phyloP scores from a whole-genome alignment of 2,329 filamentous ascomycete species.

The Hypoxylon sp. region DNA sequence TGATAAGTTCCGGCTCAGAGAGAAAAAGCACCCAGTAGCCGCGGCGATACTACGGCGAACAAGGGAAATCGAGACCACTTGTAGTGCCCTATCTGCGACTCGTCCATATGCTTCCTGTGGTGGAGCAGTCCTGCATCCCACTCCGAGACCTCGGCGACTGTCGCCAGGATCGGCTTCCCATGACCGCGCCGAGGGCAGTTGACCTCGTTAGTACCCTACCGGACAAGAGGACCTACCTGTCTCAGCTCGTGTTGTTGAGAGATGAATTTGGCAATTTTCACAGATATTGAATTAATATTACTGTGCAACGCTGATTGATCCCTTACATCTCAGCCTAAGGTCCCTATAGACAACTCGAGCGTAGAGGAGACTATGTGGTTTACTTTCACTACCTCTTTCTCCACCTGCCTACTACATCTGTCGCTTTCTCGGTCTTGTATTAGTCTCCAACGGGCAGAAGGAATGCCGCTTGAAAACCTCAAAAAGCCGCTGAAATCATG shows the following conservation, averaged over 20 bases:
- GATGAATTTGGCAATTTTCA: conserved; percentile 24
- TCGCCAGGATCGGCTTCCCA: conserved; percentile 29
- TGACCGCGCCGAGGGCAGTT: conserved; percentile 15
- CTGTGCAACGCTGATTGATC: conserved; percentile 21
- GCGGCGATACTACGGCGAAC: conserved; percentile 25
- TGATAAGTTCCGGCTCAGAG: conserved; percentile 20
- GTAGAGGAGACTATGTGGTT: conserved; percentile 1
- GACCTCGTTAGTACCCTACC: conserved; percentile 39
- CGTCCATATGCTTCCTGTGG: conserved; percentile 9
- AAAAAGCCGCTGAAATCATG: conserved; percentile 9
- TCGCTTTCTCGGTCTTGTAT: conserved; percentile 8
- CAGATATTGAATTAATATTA: conserved; percentile 29
- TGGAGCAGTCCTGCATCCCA: conserved; percentile 14
- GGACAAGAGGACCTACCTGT: conserved; percentile 32
- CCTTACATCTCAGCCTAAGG: conserved; percentile 22
- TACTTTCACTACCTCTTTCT: conserved; percentile 13
- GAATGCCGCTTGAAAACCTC: conserved; percentile 9
- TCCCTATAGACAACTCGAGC: conserved; percentile 19
- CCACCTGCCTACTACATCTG: conserved; percentile 2
- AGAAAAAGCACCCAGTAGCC: conserved; percentile 23
- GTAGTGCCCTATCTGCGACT: conserved; percentile 14
- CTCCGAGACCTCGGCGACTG: conserved; percentile 13
- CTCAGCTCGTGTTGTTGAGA: conserved; percentile 14
- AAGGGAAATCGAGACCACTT: conserved; percentile 12
- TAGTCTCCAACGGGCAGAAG: conserved; percentile 5